These are phyloP conservation scores for Conringia planisiliqua DNA, from an alignment of 345 rosid genomes.

Conservation along the genomic window DNA sequence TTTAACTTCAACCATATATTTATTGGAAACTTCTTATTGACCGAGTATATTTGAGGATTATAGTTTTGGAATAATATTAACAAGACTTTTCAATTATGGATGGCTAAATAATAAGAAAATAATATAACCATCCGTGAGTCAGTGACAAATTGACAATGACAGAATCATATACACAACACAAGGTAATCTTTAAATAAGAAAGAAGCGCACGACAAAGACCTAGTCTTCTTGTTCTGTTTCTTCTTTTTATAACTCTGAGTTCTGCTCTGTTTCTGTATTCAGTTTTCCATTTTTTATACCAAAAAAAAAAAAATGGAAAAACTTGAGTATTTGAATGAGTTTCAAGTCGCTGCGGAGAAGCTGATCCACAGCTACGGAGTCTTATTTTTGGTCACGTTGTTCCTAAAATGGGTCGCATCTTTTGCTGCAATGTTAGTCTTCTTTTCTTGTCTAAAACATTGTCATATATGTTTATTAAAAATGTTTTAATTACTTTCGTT, in stretches of 20 bases:
- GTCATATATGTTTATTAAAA: background rate
- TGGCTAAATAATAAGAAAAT: background rate
- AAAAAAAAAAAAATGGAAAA: slow-evolving; percentile 40
- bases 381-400: slow-evolving; percentile 47
- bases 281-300: background rate
- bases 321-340: slow-evolving; percentile 43
- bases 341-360: slow-evolving; percentile 46
- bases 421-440: slow-evolving; percentile 62
- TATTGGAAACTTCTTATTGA: no score
- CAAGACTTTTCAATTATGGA: background rate
- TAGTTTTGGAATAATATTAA: background rate
- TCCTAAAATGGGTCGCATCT: slow-evolving; percentile 73
- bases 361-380: slow-evolving; percentile 50
- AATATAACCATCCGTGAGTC: background rate
- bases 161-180: background rate
- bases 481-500: background rate
- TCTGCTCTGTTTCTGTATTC: background rate
- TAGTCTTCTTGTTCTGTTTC: background rate
- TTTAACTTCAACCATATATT: no score
- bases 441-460: background rate
- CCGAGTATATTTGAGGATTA: background rate
- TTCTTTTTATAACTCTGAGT: background rate
- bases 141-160: background rate
- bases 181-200: background rate
- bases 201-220: background rate